Evolutionary conservation across 1,284 basidiomycete species (phyloP), one percentile per base, ranked within the genome.

Genomic region (Cutaneotrichosporon cutaneum): DNA sequence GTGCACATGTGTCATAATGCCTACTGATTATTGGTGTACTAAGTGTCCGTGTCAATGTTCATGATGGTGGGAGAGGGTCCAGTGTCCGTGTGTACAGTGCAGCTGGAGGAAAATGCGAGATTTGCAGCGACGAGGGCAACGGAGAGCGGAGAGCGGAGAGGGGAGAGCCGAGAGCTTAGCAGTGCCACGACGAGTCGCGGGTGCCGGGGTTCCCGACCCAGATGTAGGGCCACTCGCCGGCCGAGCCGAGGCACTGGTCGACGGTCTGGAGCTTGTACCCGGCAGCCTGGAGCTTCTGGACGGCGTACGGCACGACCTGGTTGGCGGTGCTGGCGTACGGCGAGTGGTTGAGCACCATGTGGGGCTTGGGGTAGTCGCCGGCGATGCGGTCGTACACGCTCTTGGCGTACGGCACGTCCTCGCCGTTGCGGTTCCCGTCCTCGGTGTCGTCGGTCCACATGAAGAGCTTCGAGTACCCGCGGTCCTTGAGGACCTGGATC

Each of bases 391-490:
- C 65, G 47, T 71, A 60, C 11, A 73, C 66, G 30, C 47, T 53
- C 62, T 76, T 63, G 26, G 70, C 71, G 26, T 60, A 66, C n/a
- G 54, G 22, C 27, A 69, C 70, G 1, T 71, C 66, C 24, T 59
- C 70, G 44, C 78, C 79, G 56, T 60, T 69, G 4, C 74, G 63
- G 56, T 62, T 68, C 4, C 75, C 66, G 45, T 63, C 68, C 33
- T 64, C 69, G 14, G 73, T 74, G 63, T 78, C 77, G 16, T 77
- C 69, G 24, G 66, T 64, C 78, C 79, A 81, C 9, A 81, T 61
- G 72, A 79, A 72, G 32, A 75, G 61, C 71, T 78, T 79, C 65
- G 72, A 75, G 72, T 81, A 81, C 0, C 78, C 78, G 32, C 84
- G 80, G 35, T 76, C 64, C 26, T 61, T 64, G 42, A 84, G 79